Base-by-base conservation (phyloP, 352 stramenopile genomes). In the Globisporangium heterothallicum region DNA sequence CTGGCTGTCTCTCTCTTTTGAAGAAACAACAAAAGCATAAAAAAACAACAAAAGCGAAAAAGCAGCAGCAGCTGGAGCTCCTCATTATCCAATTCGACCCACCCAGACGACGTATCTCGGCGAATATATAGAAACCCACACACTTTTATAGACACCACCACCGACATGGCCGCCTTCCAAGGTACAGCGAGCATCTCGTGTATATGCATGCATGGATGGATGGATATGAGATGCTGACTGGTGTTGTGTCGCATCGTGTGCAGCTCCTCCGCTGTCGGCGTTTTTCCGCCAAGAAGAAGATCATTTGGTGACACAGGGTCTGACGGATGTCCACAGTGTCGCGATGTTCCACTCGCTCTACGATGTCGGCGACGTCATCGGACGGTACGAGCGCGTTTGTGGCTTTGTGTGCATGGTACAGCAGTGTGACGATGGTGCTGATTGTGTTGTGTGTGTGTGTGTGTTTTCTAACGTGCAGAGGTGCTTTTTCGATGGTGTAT, bases 301-400 rank as follows among this genome's bases (percentile, higher is more conserved):
- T 52, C 69, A 78, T 19, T 57, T 92, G 13, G 84, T 94, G 21
- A 94, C 84, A 18, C 82, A 92, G 55, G 82, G 84, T 43, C 77
- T 92, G 49, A 73, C 84, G 18, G 82, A 92, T 43, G 82, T 92
- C 19, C 79, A 92, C 55, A 69, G 77, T 35, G 67, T 84, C 36
- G 79, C 72, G 48, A 93, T 93, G 82, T 94, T 94, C 67, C 82
- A 93, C 65, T 85, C 84, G 45, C 71, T 90, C n/a, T 93, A 92
- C 59, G 82, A 94, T 54, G 80, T 94, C 36, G 84, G 84, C 49
- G 79, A 92, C 32, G 61, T 94, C 47, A 92, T 94, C 42, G 84
- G 84, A 26, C 70, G 76, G 66, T 74, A 38, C 19, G 61, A n/a
- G 16, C 9, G n/a, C 12, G n/a, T 7, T 43, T 41, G 13, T 13